Base-by-base conservation (phyloP, 164 flowering plant genomes). In the Dillenia suffruticosa region DNA sequence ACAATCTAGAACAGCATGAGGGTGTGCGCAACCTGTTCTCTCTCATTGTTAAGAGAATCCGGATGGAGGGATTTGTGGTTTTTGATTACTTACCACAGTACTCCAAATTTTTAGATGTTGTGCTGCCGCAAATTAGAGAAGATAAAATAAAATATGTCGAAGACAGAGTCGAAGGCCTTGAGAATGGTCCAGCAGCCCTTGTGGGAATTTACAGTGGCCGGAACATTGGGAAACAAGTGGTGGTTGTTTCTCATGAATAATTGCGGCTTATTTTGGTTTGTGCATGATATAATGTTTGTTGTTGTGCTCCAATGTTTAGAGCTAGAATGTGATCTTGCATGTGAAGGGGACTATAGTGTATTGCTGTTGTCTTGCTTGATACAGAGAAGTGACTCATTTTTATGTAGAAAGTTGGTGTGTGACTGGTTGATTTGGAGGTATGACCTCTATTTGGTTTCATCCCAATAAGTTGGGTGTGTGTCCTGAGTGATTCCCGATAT, bases 211-310 rank as follows among this genome's bases (percentile, higher is more conserved):
- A 82, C 66, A 71, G 76, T 11, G 89, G 89, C 16, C 65, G 70
- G 51, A 87, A 87, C 74, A 78, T 87, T 10, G 89, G 92, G 14
- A 87, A 84, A 68, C 89, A 82, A 63, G 88, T 87, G 22, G 51
- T 87, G 3, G 49, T 81, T 32, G 79, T 86, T 9, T 80, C 89
- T n/a, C 56, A 43, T 24, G 76, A 80, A 6, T 80, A 77, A 81
- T 43, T 19, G 22, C 22, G 1, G 1, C 22, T 19, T 19, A 1
- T 19, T 19, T 19, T 19, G 22, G 1, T 19, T 19, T 19, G 22
- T 19, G 22, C 22, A 19, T 19, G 22, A 1, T 1, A 19, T 19
- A 19, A 19, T 19, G 22, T 19, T 1, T 19, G 22, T 19, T 19
- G 22, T 19, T 19, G 22, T 19, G 22, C 22, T 19, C 22, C 22